Evolutionary conservation across 192 early-diverging fungal genomes (phyloP).

Genomic region (Mortierella claussenii): DNA sequence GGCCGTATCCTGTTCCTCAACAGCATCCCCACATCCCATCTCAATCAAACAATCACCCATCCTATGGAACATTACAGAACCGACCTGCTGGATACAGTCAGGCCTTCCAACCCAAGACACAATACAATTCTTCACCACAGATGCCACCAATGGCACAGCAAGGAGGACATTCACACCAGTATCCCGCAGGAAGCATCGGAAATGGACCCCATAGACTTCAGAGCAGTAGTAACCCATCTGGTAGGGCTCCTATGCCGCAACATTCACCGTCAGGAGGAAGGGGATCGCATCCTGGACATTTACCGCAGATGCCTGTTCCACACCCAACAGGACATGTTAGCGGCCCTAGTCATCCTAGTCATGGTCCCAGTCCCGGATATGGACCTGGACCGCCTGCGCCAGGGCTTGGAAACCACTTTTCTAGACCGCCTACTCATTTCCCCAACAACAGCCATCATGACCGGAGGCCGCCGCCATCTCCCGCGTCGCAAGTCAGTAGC

Average conservation of each 20-base stretch:
- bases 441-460: background rate
- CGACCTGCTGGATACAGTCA: too few relatives aligned
- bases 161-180: too few relatives aligned
- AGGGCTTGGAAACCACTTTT: background rate
- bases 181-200: too few relatives aligned
- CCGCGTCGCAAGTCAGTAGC: background rate
- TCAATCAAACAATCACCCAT: too few relatives aligned
- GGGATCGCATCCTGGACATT: too few relatives aligned
- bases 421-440: slow-evolving; percentile 7
- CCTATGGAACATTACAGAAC: too few relatives aligned
- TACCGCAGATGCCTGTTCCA: slow-evolving; percentile 30
- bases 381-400: too few relatives aligned
- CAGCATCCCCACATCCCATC: slow-evolving; percentile 3
- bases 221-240: too few relatives aligned
- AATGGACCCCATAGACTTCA: background rate
- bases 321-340: slow-evolving; percentile 3
- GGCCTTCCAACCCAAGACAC: slow-evolving; percentile 24
- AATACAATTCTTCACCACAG: slow-evolving; percentile 20
- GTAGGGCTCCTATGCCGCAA: background rate
- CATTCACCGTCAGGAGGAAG: slow-evolving; percentile 26
- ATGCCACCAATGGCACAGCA: too few relatives aligned
- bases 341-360: background rate
- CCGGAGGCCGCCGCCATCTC: slow-evolving; percentile 14
- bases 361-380: background rate
- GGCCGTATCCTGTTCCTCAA: slow-evolving; percentile 2